Conservation (phyloP, 2,329 filamentous ascomycete genomes). For the Fusarium incarnatum region DNA sequence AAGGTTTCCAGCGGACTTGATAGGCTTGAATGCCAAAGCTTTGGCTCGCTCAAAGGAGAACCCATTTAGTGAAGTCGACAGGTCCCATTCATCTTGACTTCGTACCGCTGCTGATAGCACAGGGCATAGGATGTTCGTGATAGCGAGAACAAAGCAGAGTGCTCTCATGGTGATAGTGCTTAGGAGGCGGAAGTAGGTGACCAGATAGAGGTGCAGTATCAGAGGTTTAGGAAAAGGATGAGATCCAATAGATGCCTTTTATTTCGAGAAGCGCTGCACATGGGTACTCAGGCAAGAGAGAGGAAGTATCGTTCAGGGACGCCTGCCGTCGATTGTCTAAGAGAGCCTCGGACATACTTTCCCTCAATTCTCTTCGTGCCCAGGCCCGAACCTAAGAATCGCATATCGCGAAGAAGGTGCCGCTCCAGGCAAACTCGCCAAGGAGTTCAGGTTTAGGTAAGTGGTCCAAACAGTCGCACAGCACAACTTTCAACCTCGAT, state of each 20-base stretch:
- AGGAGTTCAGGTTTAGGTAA: not conserved
- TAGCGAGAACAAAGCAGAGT: not conserved
- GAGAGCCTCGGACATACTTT: not conserved
- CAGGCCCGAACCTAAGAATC: too few species aligned
- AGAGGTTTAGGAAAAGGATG: not conserved
- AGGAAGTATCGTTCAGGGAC: not conserved
- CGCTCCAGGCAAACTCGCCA: not conserved
- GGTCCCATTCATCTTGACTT: conserved; percentile 45
- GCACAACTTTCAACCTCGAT: not conserved
- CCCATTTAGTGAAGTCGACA: conserved; percentile 53
- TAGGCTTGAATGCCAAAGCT: conserved; percentile 41
- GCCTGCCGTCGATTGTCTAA: not conserved
- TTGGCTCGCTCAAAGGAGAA: conserved; percentile 53
- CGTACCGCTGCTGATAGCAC: conserved; percentile 1
- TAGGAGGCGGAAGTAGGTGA: not conserved
- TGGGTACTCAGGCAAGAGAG: not conserved
- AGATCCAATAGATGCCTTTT: not conserved
- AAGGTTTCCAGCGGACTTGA: conserved; percentile 46
- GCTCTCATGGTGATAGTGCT: conserved; percentile 2
- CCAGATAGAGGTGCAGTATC: not conserved
- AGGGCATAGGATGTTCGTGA: conserved; percentile 7
- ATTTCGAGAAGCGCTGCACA: not conserved
- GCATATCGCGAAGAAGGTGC: conserved; percentile 15
- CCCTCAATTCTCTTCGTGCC: not conserved
- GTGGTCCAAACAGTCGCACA: not conserved